Percentiles rank a stretch among this genome's conserved stretches.
Conservation (phyloP, 1,139 yeast genomes). For the Nakaseomyces glabratus region DNA sequence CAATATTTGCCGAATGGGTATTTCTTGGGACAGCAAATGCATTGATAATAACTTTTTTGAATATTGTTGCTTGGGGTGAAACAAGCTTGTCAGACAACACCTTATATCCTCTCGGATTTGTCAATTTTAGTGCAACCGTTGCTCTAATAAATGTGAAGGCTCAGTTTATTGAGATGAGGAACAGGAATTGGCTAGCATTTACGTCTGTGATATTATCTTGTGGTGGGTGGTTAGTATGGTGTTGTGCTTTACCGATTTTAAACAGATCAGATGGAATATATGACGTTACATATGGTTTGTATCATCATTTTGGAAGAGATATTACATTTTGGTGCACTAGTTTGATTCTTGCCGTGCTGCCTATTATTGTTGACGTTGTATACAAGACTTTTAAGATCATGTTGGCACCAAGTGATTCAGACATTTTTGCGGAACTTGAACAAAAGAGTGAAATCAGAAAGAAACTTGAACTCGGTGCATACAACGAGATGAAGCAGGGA, state of each 20-base stretch:
- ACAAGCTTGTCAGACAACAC: constrained; percentile 61
- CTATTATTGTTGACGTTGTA: constrained; percentile 57
- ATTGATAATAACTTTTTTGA: constrained; percentile 57
- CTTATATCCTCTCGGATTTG: constrained; percentile 71
- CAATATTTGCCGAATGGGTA: constrained; percentile 71
- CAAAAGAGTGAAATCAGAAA: constrained; percentile 58
- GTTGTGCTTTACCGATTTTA: constrained; percentile 61
- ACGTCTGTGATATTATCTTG: constrained; percentile 65
- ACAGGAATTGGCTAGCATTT: constrained; percentile 63
- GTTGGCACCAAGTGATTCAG: constrained; percentile 65
- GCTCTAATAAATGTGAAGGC: constrained; percentile 68
- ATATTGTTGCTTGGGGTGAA: constrained; percentile 62
- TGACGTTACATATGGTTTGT: constrained; percentile 62
- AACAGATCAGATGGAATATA: constrained; percentile 58
- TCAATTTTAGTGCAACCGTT: constrained; percentile 64
- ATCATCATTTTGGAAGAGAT: constrained; percentile 67
- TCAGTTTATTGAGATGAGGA: constrained; percentile 76
- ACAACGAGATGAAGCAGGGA: constrained; percentile 64
- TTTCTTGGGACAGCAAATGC: constrained; percentile 66
- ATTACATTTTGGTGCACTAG: constrained; percentile 79
- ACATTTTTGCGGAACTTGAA: constrained; percentile 68
- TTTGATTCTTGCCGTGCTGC: constrained; percentile 46
- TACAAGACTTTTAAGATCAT: constrained; percentile 48
- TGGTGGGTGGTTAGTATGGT: constrained; percentile 86
- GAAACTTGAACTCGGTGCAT: constrained; percentile 65